Evolutionary conservation across 75 land plant species (phyloP), one percentile per base, ranked within the genome.

Genomic region (Picea glauca): DNA sequence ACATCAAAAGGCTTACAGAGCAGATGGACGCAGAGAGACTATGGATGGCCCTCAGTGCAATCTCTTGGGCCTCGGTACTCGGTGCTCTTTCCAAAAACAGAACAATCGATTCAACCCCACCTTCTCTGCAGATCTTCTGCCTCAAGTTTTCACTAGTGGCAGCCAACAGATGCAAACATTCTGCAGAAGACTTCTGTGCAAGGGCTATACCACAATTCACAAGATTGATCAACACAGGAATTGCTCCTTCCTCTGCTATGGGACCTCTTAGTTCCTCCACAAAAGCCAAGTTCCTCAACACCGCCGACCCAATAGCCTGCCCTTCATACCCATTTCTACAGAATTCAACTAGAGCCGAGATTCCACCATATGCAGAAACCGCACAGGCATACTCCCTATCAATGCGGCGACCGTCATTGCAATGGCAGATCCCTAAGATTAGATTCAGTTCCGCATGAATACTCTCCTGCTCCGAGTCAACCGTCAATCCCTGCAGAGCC

Each of bases 361-460:
- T 85, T 0, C 96, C 96, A 3, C 96, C 96, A 56, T 88, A 84
- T 40, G 93, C 83, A 7, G 91, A 88, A 33, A 93, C 86, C 1
- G 90, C 86, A 80, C 90, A 84, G 0, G 90, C 90, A 75, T 89
- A 35, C 38, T 35, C 38, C 38, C 38, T 35, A 35, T 35, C 38
- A 1, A 35, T 35, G 38, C 2, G 38, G 1, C 1, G 38, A 35
- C 38, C 38, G 2, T 35, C 38, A 35, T 35, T 35, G 2, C 38
- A 35, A 35, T 35, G 38, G 2, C 38, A 35, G 38, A 35, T 35
- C 38, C 38, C 38, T 35, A 35, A 35, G 38, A 35, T 35, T 35
- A 35, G 1, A 35, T 35, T 35, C 38, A 35, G 38, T 2, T 35
- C 38, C 38, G 1, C 38, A 35, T 35, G 1, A 35, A 35, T 35